These are phyloP conservation scores for Colletotrichum lupini DNA, from an alignment of 2,329 filamentous ascomycete genomes.

Conservation along the genomic window DNA sequence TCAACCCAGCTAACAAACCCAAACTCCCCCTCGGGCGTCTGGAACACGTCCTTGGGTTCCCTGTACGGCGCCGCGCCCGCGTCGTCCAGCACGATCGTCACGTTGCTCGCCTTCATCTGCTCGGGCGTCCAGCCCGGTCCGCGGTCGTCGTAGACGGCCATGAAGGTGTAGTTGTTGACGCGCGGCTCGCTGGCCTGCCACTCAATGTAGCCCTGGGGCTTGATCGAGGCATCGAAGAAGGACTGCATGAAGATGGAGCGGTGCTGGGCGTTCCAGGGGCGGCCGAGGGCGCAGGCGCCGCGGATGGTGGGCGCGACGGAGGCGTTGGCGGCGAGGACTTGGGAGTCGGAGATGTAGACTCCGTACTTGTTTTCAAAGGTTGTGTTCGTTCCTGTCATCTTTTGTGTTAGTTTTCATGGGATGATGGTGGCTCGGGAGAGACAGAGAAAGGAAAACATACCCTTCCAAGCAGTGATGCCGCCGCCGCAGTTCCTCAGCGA, in stretches of 20 bases:
- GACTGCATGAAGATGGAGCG: constrained; percentile 66
- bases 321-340: constrained; percentile 65
- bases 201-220: constrained; percentile 63
- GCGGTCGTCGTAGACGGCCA: constrained; percentile 64
- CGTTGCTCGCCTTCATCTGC: constrained; percentile 49
- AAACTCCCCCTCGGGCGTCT: constrained; percentile 15
- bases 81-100: constrained; percentile 59
- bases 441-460: constrained; percentile 41
- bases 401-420: background rate
- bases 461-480: constrained; percentile 77
- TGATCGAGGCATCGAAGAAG: constrained; percentile 65
- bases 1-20: constrained; percentile 34
- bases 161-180: constrained; percentile 59
- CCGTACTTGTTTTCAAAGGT: constrained; percentile 75
- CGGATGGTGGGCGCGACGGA: constrained; percentile 48
- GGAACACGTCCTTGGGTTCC: constrained; percentile 30
- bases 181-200: constrained; percentile 56
- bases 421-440: no score
- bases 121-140: constrained; percentile 66
- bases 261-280: constrained; percentile 72
- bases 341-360: constrained; percentile 69
- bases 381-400: constrained; percentile 61
- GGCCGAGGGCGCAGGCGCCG: constrained; percentile 66
- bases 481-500: constrained; percentile 71
- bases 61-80: constrained; percentile 42